Base-by-base conservation (phyloP, 169 alveolate genomes). In the Cryptosporidium felis region DNA sequence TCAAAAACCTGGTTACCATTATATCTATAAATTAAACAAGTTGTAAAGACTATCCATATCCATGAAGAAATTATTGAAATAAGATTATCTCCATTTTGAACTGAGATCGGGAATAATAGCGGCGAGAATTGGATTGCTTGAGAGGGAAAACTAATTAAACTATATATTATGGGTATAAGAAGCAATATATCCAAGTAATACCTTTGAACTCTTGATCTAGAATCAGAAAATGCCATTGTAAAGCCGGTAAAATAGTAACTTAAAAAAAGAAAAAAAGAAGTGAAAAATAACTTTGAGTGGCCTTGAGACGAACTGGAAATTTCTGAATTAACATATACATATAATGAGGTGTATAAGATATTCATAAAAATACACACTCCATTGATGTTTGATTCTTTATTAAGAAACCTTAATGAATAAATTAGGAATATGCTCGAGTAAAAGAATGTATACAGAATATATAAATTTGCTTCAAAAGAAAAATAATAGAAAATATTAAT, bases 401-500 rank as follows among this genome's bases (percentile, higher is more conserved):
- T 38, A 65, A 65, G 30, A 47, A 44, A 46, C 32, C 32, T 65
- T 36, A 44, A n/a, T 10, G 81, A 65, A 34, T 45, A 65, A 8
- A 47, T 65, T 23, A 65, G n/a, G 59, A 65, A 65, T 26, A 65
- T 65, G 16, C 63, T 26, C 14, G 42, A 40, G 18, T 65, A 65
- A 65, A 65, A 65, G 12, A 18, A 28, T 9, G 81, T 65, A 16
- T 65, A 65, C 5, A 65, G 14, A 28, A 65, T 45, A 49, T 65
- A 65, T 6, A 65, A 21, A 21, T 65, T 4, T 1, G 38, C 23
- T 14, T 47, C 63, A 47, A 41, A 42, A 14, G 81, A 65, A 44
- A 45, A 65, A 46, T 65, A 65, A 49, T 41, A 65, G 42, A 65
- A 65, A 44, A 65, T 12, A 65, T 65, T 65, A 26, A 65, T 65